Conservation (phyloP, 176 grass and related monocot species). For the Phragmites australis region DNA sequence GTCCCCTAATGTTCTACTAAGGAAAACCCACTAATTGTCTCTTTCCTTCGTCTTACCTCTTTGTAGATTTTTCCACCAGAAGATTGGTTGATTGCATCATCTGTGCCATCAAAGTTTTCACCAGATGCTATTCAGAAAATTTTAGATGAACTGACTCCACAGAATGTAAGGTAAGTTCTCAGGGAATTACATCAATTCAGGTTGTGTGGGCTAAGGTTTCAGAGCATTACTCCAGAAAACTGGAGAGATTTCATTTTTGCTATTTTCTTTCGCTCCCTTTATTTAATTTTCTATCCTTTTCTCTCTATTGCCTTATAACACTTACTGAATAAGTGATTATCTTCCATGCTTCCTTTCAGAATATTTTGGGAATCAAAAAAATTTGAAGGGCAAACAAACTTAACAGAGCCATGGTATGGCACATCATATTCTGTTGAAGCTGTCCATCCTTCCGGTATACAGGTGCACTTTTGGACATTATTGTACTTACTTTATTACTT, state of each 20-base stretch:
- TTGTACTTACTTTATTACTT: constrained; percentile 1
- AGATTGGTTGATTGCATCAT: constrained; percentile 82
- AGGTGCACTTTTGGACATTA: constrained; percentile 50
- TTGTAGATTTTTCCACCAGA: constrained; percentile 82
- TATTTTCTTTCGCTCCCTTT: constrained; percentile 22
- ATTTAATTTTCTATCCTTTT: not conserved
- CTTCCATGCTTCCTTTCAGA: constrained; percentile 47
- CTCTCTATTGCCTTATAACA: not conserved
- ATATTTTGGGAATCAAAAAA: constrained; percentile 93
- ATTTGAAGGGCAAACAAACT: constrained; percentile 70
- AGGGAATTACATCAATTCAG: not conserved
- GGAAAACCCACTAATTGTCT: not conserved
- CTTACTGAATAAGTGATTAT: constrained; percentile 11
- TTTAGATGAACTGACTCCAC: constrained; percentile 80
- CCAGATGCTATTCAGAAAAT: constrained; percentile 69
- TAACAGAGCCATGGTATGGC: constrained; percentile 89
- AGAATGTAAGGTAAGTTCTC: constrained; percentile 82
- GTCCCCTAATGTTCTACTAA: not conserved
- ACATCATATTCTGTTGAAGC: constrained; percentile 77
- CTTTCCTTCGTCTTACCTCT: not conserved
- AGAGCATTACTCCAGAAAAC: not conserved
- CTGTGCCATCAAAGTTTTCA: constrained; percentile 75
- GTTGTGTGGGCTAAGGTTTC: not conserved
- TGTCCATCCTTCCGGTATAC: constrained; percentile 49
- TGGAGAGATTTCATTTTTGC: constrained; percentile 1